Percentiles rank a stretch among this genome's conserved stretches.
These are phyloP conservation scores for Primulina tabacum DNA, from an alignment of 257 asterid species.

Conservation along the genomic window DNA sequence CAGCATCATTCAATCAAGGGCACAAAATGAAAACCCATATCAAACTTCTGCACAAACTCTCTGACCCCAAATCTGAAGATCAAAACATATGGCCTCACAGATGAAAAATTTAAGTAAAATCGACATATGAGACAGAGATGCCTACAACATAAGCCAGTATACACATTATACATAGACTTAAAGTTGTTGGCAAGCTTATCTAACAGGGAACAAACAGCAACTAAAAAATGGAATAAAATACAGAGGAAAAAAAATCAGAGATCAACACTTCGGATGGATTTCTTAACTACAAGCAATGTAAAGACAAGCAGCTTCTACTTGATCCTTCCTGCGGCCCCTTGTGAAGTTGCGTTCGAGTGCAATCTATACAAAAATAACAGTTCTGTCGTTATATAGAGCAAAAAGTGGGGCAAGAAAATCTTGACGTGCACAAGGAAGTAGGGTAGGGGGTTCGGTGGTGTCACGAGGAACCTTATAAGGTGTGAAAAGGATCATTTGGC, in stretches of 20 bases:
- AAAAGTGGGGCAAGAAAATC: conserved; percentile 31
- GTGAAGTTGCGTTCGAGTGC: conserved; percentile 73
- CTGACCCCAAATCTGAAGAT: background rate
- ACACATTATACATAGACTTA: background rate
- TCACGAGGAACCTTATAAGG: no score
- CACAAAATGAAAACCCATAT: no score
- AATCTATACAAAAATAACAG: conserved; percentile 41
- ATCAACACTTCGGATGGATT: conserved; percentile 10
- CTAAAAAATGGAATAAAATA: background rate
- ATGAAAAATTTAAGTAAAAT: no score
- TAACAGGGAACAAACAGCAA: background rate
- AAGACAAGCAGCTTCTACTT: conserved; percentile 83
- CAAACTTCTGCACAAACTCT: no score
- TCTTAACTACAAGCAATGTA: conserved; percentile 76
- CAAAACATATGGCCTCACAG: no score
- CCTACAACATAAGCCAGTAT: background rate
- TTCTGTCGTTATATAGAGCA: conserved; percentile 41
- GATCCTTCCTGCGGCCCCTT: conserved; percentile 85
- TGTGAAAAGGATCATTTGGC: no score
- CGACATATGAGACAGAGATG: background rate
- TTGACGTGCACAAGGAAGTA: conserved; percentile 16
- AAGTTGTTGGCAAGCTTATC: background rate
- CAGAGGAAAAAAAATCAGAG: background rate
- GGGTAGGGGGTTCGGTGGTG: background rate
- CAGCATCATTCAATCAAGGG: no score